Conservation (phyloP, 495 filamentous ascomycete species). For the Terfezia claveryi region DNA sequence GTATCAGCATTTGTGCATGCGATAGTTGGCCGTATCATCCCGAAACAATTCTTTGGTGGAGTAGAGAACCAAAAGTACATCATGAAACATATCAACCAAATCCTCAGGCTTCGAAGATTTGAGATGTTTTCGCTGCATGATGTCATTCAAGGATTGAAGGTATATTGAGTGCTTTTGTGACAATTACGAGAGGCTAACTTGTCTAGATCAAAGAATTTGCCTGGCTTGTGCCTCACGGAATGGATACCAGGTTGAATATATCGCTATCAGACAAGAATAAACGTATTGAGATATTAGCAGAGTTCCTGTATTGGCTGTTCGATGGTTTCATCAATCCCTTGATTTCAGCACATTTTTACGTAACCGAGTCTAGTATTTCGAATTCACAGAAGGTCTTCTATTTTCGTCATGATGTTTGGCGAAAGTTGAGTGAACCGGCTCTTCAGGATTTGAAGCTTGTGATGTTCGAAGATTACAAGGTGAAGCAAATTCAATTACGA, state of each 20-base stretch:
- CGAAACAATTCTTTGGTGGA: slow-evolving; percentile 54
- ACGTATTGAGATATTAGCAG: slow-evolving; percentile 54
- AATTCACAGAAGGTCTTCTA: slow-evolving; percentile 73
- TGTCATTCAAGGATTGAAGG: slow-evolving; percentile 54
- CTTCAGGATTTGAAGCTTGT: slow-evolving; percentile 42
- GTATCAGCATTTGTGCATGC: slow-evolving; percentile 81
- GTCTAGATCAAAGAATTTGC: slow-evolving; percentile 38
- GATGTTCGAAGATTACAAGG: slow-evolving; percentile 62
- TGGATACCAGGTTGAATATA: slow-evolving; percentile 22
- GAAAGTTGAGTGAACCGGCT: slow-evolving; percentile 47
- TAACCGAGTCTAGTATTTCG: slow-evolving; percentile 58
- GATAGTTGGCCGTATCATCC: slow-evolving; percentile 51
- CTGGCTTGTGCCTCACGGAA: slow-evolving; percentile 44
- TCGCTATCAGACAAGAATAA: slow-evolving; percentile 52
- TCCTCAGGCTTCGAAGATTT: slow-evolving; percentile 55
- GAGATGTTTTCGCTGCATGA: slow-evolving; percentile 66
- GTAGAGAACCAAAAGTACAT: slow-evolving; percentile 37
- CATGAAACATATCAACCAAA: slow-evolving; percentile 45
- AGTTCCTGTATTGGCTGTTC: slow-evolving; percentile 80
- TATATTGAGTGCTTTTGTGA: slow-evolving; percentile 17
- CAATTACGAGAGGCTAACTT: neutral
- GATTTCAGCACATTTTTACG: slow-evolving; percentile 70
- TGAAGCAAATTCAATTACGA: slow-evolving; percentile 36
- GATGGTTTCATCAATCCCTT: slow-evolving; percentile 81
- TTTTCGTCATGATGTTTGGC: slow-evolving; percentile 88